A percentile compares a stretch with the other conserved stretches of the same genome.
Conservation (phyloP, 495 filamentous ascomycete genomes). For the Gamarada debralockiae region DNA sequence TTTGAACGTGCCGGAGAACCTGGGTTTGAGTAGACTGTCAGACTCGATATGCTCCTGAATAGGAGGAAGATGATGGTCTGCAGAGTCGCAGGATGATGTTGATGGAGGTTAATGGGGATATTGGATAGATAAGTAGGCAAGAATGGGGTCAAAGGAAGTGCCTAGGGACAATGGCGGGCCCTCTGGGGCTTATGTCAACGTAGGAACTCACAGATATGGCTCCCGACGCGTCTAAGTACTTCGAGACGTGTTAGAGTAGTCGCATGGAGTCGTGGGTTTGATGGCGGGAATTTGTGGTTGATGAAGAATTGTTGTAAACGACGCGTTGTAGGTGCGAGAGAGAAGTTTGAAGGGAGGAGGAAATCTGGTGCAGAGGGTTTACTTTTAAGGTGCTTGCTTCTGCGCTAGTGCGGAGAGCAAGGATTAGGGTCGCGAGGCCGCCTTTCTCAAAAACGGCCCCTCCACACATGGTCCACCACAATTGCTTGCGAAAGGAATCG, state of each 20-base stretch:
- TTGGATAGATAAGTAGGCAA: too few species aligned
- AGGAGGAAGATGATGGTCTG: not conserved
- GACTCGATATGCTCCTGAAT: conserved; percentile 7
- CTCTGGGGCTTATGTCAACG: conserved; percentile 7
- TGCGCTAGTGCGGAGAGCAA: not conserved
- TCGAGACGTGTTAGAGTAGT: conserved; percentile 3
- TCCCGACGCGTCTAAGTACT: conserved; percentile 23
- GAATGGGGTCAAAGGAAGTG: conserved; percentile 4
- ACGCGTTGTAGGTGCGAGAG: conserved; percentile 22
- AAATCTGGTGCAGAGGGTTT: conserved; percentile 32
- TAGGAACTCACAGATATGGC: conserved; percentile 15
- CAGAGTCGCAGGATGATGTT: not conserved
- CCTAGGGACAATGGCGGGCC: conserved; percentile 9
- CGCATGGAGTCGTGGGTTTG: conserved; percentile 14
- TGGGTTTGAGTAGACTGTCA: conserved; percentile 16
- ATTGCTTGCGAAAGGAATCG: not conserved
- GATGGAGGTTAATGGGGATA: not conserved
- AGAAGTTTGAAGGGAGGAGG: conserved; percentile 36
- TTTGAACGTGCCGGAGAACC: conserved; percentile 11
- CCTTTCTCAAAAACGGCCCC: not conserved
- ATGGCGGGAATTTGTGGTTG: conserved; percentile 11
- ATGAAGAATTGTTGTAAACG: not conserved
- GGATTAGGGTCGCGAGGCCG: conserved; percentile 8
- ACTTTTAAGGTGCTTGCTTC: not conserved
- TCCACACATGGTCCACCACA: conserved; percentile 2